Conservation (phyloP, 2,329 filamentous ascomycete species). For the Lasiodiplodia sp. region DNA sequence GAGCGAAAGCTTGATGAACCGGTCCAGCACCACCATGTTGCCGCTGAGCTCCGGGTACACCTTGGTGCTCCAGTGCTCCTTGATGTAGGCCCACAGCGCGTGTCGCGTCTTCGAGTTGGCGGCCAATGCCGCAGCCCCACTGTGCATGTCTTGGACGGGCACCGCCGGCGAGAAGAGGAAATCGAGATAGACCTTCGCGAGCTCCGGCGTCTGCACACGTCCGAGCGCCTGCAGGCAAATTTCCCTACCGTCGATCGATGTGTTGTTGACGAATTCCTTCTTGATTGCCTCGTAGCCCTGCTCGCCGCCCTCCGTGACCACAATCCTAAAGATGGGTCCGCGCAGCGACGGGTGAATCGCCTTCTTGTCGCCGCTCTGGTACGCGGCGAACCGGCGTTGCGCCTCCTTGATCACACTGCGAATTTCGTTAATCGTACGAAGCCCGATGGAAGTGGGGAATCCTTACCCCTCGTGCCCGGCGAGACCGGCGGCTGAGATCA, state of each 20-base stretch:
- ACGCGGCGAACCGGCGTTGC: constrained; percentile 80
- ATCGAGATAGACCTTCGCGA: constrained; percentile 73
- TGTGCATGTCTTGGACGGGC: constrained; percentile 85
- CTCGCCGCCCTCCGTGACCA: constrained; percentile 74
- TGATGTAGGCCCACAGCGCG: constrained; percentile 84
- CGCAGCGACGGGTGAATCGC: constrained; percentile 85
- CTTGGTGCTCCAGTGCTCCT: constrained; percentile 75
- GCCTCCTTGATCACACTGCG: constrained; percentile 75
- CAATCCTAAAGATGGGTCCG: constrained; percentile 79
- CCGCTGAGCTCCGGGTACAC: constrained; percentile 74
- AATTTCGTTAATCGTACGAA: constrained; percentile 23
- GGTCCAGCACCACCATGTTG: constrained; percentile 88
- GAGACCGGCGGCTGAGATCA: constrained; percentile 77
- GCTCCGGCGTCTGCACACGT: constrained; percentile 70
- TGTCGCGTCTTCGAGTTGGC: constrained; percentile 76
- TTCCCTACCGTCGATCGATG: constrained; percentile 89
- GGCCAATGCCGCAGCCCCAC: constrained; percentile 75
- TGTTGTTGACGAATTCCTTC: constrained; percentile 82
- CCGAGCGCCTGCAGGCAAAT: constrained; percentile 81
- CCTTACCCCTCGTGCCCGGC: constrained; percentile 77
- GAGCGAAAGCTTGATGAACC: constrained; percentile 81
- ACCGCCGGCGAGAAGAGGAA: constrained; percentile 86
- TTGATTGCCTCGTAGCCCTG: constrained; percentile 78
- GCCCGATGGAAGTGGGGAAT: constrained; percentile 13
- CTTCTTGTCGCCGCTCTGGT: constrained; percentile 69